These are phyloP conservation scores for Apophysomyces sp. DNA, from an alignment of 371 early-diverging fungal species.

Conservation along the genomic window DNA sequence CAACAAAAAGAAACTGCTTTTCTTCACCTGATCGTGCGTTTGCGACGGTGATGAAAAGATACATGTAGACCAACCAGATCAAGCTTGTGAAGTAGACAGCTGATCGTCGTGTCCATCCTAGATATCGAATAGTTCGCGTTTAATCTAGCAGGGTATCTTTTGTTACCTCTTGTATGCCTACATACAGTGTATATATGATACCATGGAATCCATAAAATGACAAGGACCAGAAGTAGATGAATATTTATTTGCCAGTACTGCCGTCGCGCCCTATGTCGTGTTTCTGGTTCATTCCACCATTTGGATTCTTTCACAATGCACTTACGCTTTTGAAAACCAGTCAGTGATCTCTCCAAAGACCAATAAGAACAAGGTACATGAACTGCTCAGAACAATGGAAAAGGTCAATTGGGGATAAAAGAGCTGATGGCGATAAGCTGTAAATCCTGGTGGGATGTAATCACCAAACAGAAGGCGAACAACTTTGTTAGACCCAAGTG, in stretches of 20 bases:
- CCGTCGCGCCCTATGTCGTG: constrained; percentile 73
- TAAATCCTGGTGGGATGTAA: not conserved
- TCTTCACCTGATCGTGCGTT: constrained; percentile 14
- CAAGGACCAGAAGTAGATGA: constrained; percentile 59
- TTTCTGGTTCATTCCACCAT: not conserved
- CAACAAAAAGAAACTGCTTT: not conserved
- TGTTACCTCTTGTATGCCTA: constrained; percentile 31
- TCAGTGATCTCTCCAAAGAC: constrained; percentile 82
- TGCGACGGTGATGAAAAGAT: constrained; percentile 70
- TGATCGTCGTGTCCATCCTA: constrained; percentile 29
- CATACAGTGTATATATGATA: constrained; percentile 72
- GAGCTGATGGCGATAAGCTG: not conserved
- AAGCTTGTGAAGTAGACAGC: constrained; percentile 38
- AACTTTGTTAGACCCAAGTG: constrained; percentile 8
- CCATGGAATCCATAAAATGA: constrained; percentile 74
- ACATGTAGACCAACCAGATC: constrained; percentile 65
- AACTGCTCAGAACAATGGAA: constrained; percentile 72
- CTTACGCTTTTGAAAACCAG: constrained; percentile 66
- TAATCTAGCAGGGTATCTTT: constrained; percentile 17
- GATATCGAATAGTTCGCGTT: constrained; percentile 30
- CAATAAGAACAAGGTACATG: constrained; percentile 79
- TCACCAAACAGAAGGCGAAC: not conserved
- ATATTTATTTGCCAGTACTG: constrained; percentile 78
- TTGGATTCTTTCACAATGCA: not conserved
- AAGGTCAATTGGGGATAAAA: constrained; percentile 66